Base-by-base conservation (phyloP, 208 protist genomes). In the Trichomonas gallinae region DNA sequence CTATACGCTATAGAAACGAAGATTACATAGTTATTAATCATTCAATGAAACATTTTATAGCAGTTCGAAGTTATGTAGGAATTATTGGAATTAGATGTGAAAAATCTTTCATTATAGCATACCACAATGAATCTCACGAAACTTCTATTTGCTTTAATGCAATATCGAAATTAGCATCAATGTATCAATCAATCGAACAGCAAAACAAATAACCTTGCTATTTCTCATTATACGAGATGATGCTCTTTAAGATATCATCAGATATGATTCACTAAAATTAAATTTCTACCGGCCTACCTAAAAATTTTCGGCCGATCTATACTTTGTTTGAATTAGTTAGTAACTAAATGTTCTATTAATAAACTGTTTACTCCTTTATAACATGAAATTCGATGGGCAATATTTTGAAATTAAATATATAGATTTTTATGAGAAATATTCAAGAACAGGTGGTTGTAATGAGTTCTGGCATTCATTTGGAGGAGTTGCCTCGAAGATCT, bases 401-500 rank as follows among this genome's bases (percentile, higher is more conserved):
- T 51, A 51, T 15, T 51, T 51, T 51, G 46, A 51, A 51, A 51
- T 51, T 26, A 85, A 85, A 42, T 85, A 85, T 42, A 85, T 34
- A 42, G 36, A 85, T 42, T 34, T 85, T 93, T 51, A 93, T 26
- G 87, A 93, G 44, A 93, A 93, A 51, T 93, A 93, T 93, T 93
- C 87, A 34, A 93, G 44, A 51, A 51, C 44, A 34, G 40, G 87
- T 34, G 87, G 87, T 40, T 93, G 87, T n/a, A 48, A n/a, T 51
- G 40, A 51, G 44, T 51, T 93, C 42, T 97, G 98, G 36, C 98
- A 96, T 51, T 88, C 97, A 46, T 98, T 98, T 38, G 99, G 98
- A 13, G 99, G 99, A 10, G 99, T 99, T 0, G 98, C 99, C 89
- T 99, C 99, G 97, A 99, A 99, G 45, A 99, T 99, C 46, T 97